Conservation (phyloP, 768 basidiomycete genomes). For the Hericium coralloides region DNA sequence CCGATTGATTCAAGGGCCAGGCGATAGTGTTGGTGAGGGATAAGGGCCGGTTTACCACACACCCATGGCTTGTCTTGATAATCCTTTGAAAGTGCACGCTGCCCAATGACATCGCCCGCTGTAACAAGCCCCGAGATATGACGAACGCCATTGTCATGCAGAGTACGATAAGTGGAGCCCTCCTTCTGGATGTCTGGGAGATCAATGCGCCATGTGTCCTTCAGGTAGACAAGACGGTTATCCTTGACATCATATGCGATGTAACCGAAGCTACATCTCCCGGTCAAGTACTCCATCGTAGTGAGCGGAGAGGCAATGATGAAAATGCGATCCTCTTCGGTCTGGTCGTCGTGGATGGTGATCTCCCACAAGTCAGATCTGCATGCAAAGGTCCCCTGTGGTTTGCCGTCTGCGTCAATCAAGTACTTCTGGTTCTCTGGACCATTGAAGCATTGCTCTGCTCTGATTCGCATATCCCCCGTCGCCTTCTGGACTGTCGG, state of each 20-base stretch:
- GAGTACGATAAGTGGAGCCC: not conserved
- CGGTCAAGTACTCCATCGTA: not conserved
- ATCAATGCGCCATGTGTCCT: not conserved
- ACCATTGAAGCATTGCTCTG: not conserved
- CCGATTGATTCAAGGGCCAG: not conserved
- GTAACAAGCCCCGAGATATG: not conserved
- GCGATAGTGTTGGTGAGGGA: not conserved
- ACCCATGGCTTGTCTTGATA: not conserved
- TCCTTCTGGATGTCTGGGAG: not conserved
- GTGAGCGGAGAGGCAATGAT: not conserved
- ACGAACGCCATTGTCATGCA: not conserved
- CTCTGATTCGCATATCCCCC: not conserved
- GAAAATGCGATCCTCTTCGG: not conserved
- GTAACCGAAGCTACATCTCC: not conserved
- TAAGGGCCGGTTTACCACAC: not conserved
- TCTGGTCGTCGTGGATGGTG: not conserved
- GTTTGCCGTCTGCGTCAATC: too few species aligned
- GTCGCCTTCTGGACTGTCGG: not conserved
- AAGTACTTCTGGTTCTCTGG: too few species aligned
- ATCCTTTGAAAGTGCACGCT: not conserved
- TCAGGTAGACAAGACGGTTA: not conserved
- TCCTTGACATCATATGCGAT: not conserved
- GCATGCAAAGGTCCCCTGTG: too few species aligned
- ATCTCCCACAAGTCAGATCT: not conserved
- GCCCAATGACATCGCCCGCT: not conserved